Conservation (phyloP, 2,329 filamentous ascomycete genomes). For the Aureobasidium sp. region DNA sequence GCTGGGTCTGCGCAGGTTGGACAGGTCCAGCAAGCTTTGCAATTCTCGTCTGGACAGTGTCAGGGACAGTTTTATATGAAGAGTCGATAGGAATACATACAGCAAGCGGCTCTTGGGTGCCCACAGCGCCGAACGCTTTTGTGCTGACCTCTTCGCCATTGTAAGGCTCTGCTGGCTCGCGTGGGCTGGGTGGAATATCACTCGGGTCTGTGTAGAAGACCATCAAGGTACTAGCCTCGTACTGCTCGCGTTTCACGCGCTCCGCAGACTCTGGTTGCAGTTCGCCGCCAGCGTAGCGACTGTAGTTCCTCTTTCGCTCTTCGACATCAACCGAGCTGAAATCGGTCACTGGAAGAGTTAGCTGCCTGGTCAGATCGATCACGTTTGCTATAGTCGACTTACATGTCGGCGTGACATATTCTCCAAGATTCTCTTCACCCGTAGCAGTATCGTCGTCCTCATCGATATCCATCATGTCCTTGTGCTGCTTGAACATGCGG, state of each 20-base stretch:
- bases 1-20: slow-evolving; percentile 10
- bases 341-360: slow-evolving; percentile 26
- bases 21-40: slow-evolving; percentile 6
- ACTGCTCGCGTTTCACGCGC: slow-evolving; percentile 33
- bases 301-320: slow-evolving; percentile 36
- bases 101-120: slow-evolving; percentile 13
- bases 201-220: slow-evolving; percentile 35
- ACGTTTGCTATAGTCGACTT: not conserved
- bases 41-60: not conserved
- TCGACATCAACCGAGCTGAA: slow-evolving; percentile 33
- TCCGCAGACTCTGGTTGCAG: slow-evolving; percentile 32
- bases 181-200: slow-evolving; percentile 39
- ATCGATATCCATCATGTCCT: slow-evolving; percentile 60
- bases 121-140: slow-evolving; percentile 31
- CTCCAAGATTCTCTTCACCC: slow-evolving; percentile 40
- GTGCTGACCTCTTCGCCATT: slow-evolving; percentile 21
- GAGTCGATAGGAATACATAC: slow-evolving; percentile 3
- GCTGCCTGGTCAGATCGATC: not conserved
- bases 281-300: slow-evolving; percentile 36
- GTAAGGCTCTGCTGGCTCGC: slow-evolving; percentile 34
- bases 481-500: slow-evolving; percentile 43
- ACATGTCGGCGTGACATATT: slow-evolving; percentile 9
- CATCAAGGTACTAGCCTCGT: slow-evolving; percentile 38
- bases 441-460: slow-evolving; percentile 48
- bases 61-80: not conserved